phyloP scores from a whole-genome alignment of 345 rosid species.

The Corymbia maculata region DNA sequence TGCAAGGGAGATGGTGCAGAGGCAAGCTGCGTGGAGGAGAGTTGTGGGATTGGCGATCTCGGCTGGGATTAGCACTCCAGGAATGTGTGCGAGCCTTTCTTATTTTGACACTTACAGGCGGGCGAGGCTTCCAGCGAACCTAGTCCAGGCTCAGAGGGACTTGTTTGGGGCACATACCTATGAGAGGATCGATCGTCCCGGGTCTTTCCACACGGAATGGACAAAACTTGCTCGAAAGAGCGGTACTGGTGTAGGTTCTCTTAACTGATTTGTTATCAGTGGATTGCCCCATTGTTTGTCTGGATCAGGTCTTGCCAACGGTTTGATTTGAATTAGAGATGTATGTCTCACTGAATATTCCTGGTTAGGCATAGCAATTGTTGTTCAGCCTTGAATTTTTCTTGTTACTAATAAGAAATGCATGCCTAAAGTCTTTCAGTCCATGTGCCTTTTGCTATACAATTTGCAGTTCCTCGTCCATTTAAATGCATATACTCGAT shows the following conservation, averaged over 20 bases:
- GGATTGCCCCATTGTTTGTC: slow-evolving; percentile 1
- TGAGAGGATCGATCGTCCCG: slow-evolving; percentile 80
- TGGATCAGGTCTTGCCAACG: slow-evolving; percentile 2
- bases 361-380: slow-evolving; percentile 18
- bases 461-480: not conserved
- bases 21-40: slow-evolving; percentile 99
- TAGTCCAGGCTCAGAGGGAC: slow-evolving; percentile 98
- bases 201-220: slow-evolving; percentile 85
- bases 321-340: slow-evolving; percentile 6
- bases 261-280: slow-evolving; percentile 22
- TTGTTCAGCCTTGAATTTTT: slow-evolving; percentile 11
- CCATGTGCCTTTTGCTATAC: not conserved
- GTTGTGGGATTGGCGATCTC: slow-evolving; percentile 87
- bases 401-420: slow-evolving; percentile 33
- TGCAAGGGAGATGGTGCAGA: slow-evolving; percentile 94
- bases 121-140: slow-evolving; percentile 78
- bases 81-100: slow-evolving; percentile 94
- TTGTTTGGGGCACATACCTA: slow-evolving; percentile 96
- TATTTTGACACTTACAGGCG: slow-evolving; percentile 95
- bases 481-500: not conserved
- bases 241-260: slow-evolving; percentile 31
- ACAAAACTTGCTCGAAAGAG: slow-evolving; percentile 69
- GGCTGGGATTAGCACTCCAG: slow-evolving; percentile 92
- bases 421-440: slow-evolving; percentile 9
- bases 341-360: not conserved